Percentiles rank a stretch among this genome's conserved stretches.
Evolutionary conservation across 805 yeast genomes (phyloP).

Genomic region (Saturnispora sekii): DNA sequence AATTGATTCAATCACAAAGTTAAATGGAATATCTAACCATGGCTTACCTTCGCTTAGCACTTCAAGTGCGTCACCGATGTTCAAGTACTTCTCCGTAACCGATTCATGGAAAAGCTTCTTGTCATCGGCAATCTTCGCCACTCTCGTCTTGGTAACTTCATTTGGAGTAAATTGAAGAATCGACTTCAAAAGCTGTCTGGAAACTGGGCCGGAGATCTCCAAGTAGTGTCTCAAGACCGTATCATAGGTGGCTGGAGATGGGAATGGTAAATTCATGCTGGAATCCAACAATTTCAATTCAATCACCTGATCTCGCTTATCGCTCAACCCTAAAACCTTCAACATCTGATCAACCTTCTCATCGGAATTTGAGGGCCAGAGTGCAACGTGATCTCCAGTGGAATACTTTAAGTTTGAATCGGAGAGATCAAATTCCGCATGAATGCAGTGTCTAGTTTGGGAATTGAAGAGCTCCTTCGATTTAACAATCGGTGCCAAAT

Average conservation of each 20-base stretch:
- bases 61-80: slow-evolving; percentile 63
- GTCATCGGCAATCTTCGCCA: slow-evolving; percentile 43
- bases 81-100: slow-evolving; percentile 47
- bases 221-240: slow-evolving; percentile 70
- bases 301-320: slow-evolving; percentile 43
- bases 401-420: slow-evolving; percentile 68
- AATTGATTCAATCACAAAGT: slow-evolving; percentile 67
- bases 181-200: slow-evolving; percentile 55
- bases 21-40: slow-evolving; percentile 53
- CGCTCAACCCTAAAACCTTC: slow-evolving; percentile 46
- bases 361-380: slow-evolving; percentile 77
- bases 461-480: slow-evolving; percentile 51
- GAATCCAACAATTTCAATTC: slow-evolving; percentile 63
- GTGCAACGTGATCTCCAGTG: slow-evolving; percentile 90
- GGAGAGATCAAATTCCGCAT: slow-evolving; percentile 61
- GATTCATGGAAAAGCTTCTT: slow-evolving; percentile 52
- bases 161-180: slow-evolving; percentile 13
- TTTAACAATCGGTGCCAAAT: slow-evolving; percentile 48
- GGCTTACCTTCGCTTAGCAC: slow-evolving; percentile 36
- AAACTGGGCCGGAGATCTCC: slow-evolving; percentile 79
- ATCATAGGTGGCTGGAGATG: slow-evolving; percentile 69
- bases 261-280: slow-evolving; percentile 52
- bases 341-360: slow-evolving; percentile 58
- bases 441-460: slow-evolving; percentile 63
- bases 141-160: slow-evolving; percentile 33